phyloP scores from a whole-genome alignment of 1,284 basidiomycete genomes.

The Rugosomyces carneus region DNA sequence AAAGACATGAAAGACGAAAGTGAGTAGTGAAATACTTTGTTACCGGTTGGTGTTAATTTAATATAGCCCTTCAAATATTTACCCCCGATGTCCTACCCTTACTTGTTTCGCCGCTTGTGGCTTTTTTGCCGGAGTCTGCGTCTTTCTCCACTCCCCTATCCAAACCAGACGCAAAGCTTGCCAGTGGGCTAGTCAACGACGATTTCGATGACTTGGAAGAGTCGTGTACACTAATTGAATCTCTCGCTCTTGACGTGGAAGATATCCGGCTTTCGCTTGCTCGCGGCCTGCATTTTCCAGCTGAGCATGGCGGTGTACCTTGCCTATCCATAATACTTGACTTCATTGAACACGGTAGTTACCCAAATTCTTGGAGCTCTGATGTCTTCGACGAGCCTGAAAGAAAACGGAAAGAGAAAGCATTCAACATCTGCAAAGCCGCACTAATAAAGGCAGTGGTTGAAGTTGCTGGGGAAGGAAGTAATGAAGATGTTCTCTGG shows the following conservation, averaged over 20 bases:
- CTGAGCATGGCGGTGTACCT: constrained; percentile 50
- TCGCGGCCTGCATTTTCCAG: constrained; percentile 53
- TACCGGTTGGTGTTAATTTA: constrained; percentile 5
- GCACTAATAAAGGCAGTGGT: constrained; percentile 81
- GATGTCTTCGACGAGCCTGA: constrained; percentile 37
- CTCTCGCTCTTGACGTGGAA: constrained; percentile 68
- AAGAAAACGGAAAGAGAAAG: constrained; percentile 55
- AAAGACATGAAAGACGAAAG: constrained; percentile 58
- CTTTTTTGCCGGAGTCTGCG: constrained; percentile 50
- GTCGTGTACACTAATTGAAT: constrained; percentile 68
- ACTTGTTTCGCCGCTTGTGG: constrained; percentile 50
- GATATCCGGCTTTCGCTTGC: constrained; percentile 66
- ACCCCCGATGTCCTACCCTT: constrained; percentile 57
- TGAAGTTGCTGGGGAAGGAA: constrained; percentile 77
- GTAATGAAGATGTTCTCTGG: constrained; percentile 71
- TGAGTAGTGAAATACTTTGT: constrained; percentile 24
- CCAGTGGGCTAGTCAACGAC: constrained; percentile 49
- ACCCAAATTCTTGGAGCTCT: constrained; percentile 57
- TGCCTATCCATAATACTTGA: constrained; percentile 59
- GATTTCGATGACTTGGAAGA: constrained; percentile 73
- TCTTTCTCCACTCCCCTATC: constrained; percentile 34
- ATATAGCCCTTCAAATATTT: constrained; percentile 48
- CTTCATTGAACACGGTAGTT: constrained; percentile 66
- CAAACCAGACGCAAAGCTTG: constrained; percentile 36
- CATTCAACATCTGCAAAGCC: constrained; percentile 77